Base-by-base conservation (phyloP, 2,329 filamentous ascomycete species). In the Aspergillus aculeatinus region DNA sequence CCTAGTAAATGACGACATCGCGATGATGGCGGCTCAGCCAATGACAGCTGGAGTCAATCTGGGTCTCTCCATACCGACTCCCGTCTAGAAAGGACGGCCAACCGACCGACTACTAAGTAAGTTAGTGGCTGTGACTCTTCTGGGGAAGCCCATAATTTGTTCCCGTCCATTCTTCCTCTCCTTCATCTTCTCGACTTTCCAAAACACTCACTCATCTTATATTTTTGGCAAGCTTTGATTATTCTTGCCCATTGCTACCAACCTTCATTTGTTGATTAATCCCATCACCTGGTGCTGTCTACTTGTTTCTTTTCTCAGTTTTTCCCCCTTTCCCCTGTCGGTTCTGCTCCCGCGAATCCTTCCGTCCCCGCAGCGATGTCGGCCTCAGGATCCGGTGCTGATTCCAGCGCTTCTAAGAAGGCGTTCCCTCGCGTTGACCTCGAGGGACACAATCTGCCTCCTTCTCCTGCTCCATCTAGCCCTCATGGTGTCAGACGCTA, bases 401-500 rank as follows among this genome's bases (percentile, higher is more conserved):
- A 59, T 47, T 62, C 68, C 59, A 73, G 67, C 67, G 70, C 71
- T 51, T 59, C 75, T 63, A 78, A 77, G 67, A 85, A 85, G 78
- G 78, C 79, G 42, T 79, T 87, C 62, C 76, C 82, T 48, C 83
- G 86, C 67, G 81, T 93, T 65, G 92, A 96, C 74, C 81, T 92
- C 60, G 89, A 94, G 70, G 92, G 92, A 48, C 90, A 96, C 78
- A 82, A 93, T 70, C 82, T 96, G 55, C 93, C 93, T 55, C 93
- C 93, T 1, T 97, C 95, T 7, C 95, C 95, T 2, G 92, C 95
- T 25, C 92, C 94, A 2, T 98, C 94, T 16, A 96, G 89, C 72
- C 95, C 95, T 25, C 86, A 89, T 73, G 90, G 88, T 73, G 92
- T 92, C 64, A 87, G 89, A 67, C 91, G 92, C 68, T 99, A 98